Evolutionary conservation across 2,329 filamentous ascomycete species (phyloP).

Genomic region (Fusarium mundagurra): DNA sequence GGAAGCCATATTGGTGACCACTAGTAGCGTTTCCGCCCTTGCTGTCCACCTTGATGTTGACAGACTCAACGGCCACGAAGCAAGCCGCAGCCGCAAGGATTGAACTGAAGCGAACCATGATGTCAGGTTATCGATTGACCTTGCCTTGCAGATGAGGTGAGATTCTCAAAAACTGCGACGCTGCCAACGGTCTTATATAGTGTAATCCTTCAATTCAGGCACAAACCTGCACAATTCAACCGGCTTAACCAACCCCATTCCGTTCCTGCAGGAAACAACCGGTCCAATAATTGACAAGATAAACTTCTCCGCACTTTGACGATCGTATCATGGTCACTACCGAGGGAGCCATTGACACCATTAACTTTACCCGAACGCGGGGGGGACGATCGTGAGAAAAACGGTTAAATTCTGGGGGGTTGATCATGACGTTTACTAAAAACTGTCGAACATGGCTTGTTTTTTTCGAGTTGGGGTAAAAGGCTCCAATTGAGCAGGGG

Average conservation of each 20-base stretch:
- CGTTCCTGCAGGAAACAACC: conserved; percentile 15
- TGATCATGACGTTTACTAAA: conserved; percentile 15
- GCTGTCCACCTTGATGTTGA: conserved; percentile 51
- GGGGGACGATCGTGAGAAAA: not conserved
- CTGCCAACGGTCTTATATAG: not conserved
- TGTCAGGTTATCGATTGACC: not conserved
- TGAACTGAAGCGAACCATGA: conserved; percentile 33
- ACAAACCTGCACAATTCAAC: not conserved
- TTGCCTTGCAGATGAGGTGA: not conserved
- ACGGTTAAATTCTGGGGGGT: conserved; percentile 26
- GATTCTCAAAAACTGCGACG: not conserved
- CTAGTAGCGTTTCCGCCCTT: conserved; percentile 55
- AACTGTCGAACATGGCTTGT: conserved; percentile 19
- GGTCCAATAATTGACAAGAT: conserved; percentile 13
- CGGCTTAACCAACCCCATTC: not conserved
- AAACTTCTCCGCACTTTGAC: conserved; percentile 29
- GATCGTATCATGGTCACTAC: conserved; percentile 18
- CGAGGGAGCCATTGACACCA: not conserved
- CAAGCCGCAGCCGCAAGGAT: conserved; percentile 28
- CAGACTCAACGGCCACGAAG: conserved; percentile 35
- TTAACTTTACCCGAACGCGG: conserved; percentile 25
- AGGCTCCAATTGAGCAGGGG: conserved; percentile 3
- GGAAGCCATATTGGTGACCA: conserved; percentile 57
- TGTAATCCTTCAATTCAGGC: not conserved
- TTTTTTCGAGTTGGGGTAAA: conserved; percentile 5